Evolutionary conservation across 345 rosid genomes (phyloP).

Genomic region (Pistacia atlantica): DNA sequence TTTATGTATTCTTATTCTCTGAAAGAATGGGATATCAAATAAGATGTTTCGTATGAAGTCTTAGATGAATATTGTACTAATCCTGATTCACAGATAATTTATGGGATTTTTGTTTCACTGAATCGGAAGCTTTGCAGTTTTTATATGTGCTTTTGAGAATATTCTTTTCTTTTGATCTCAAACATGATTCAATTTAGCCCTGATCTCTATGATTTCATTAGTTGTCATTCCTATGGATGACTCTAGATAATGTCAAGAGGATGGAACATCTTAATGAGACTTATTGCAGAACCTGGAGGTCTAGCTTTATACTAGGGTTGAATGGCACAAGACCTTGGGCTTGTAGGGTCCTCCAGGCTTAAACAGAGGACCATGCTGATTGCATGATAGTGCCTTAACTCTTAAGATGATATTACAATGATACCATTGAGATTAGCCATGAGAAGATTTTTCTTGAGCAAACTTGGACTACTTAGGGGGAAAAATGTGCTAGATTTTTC

Average conservation of each 20-base stretch:
- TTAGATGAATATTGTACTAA: not conserved
- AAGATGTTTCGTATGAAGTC: not conserved
- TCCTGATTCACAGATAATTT: not conserved
- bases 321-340: not conserved
- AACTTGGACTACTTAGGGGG: not conserved
- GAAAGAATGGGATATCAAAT: not conserved
- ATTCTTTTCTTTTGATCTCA: not conserved
- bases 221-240: not conserved
- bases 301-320: not conserved
- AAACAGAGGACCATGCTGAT: not conserved
- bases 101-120: not conserved
- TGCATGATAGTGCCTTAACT: not conserved
- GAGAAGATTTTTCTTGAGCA: not conserved
- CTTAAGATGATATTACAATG: not conserved
- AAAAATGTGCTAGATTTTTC: not conserved
- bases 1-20: too few relatives aligned
- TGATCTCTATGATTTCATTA: not conserved
- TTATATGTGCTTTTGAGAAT: not conserved
- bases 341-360: not conserved
- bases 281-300: not conserved
- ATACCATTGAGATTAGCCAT: not conserved
- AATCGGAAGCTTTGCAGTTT: not conserved
- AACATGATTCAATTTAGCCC: not conserved
- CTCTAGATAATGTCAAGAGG: not conserved
- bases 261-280: not conserved